Evolutionary conservation across 2,329 filamentous ascomycete genomes (phyloP), one percentile per base, ranked within the genome.

Genomic region (Fusarium sp.): DNA sequence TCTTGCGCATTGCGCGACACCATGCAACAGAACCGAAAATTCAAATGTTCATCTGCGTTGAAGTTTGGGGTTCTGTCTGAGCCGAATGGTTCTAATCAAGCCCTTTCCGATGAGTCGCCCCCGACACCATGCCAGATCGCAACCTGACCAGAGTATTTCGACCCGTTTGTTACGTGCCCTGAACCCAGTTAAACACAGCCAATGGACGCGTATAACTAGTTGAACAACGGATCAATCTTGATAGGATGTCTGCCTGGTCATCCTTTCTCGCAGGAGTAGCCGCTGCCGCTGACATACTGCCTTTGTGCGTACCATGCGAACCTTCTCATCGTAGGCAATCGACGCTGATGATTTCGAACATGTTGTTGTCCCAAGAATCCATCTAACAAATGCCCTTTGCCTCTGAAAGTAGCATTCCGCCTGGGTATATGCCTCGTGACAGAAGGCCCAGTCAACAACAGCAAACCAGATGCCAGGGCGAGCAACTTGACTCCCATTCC

Each of bases 241-340:
- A 26, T 35, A 59, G 20, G 26, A 14, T 50, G 41, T 24, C 18
- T 42, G 18, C 48, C 44, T 68, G 41, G 26, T 14, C 26, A 11
- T 44, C 51, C n/a, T 22, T 44, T 30, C 35, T 41, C 26, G 24
- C 35, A 41, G 36, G 20, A 55, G 24, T 28, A 18, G 20, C 15
- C 26, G 35, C 26, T 18, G 20, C 51, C 35, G 15, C 51, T 30
- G 36, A 42, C 32, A n/a, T 32, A 18, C 58, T 60, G 67, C 53
- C 59, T 70, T 41, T 42, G 55, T 48, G 56, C 67, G 59, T 36
- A 70, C 67, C 51, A 53, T 18, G 66, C 67, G 41, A 22, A 54
- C 39, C 18, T 38, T 42, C 32, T 20, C 35, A 47, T 65, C 18
- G 22, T 24, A 36, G 30, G 39, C 32, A 63, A 30, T 18, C 36